Evolutionary conservation across 2,329 filamentous ascomycete species (phyloP), one percentile per base, ranked within the genome.

Genomic region (Fusarium annulatum): DNA sequence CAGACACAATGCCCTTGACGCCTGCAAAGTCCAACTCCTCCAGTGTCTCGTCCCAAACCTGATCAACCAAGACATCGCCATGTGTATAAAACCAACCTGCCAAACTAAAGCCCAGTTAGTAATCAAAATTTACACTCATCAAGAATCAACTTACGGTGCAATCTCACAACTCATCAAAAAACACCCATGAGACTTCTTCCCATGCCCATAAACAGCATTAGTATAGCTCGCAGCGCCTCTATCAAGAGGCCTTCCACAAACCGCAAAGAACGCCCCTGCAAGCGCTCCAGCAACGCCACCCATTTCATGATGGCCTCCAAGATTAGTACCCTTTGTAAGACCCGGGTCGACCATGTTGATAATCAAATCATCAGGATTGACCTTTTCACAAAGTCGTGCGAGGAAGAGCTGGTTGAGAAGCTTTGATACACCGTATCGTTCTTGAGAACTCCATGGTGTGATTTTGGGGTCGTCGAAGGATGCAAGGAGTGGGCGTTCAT

Each of bases 131-230:
- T 14, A 16, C 19, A 12, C 1, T 8, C 4, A 15, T 21, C 3
- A 39, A 2, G 14, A 8, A 14, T n/a, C 12, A 10, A 66, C 75
- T 64, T 46, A 77, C 75, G 74, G 75, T 1, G 75, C 64, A 57
- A 77, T 62, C 2, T 84, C 77, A 82, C 85, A 88, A 53, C 84
- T 84, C 81, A 85, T 86, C 2, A 88, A 45, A 66, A 85, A 88
- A 49, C 83, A 85, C 0, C 86, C 87, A 73, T 89, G 87, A 1
- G 85, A 85, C 73, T 88, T 86, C 48, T 81, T 82, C 0, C 86
- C 87, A 60, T 88, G 83, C 0, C 80, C 79, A 2, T 85, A 79
- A 0, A 78, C 79, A 1, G 86, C 86, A 73, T 89, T 84, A 2
- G 88, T 63, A 71, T 85, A 88, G 0, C 82, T 85, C 51, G 82